These are phyloP conservation scores for Phytopythium mirpurense DNA, from an alignment of 352 stramenopile genomes.

Conservation along the genomic window DNA sequence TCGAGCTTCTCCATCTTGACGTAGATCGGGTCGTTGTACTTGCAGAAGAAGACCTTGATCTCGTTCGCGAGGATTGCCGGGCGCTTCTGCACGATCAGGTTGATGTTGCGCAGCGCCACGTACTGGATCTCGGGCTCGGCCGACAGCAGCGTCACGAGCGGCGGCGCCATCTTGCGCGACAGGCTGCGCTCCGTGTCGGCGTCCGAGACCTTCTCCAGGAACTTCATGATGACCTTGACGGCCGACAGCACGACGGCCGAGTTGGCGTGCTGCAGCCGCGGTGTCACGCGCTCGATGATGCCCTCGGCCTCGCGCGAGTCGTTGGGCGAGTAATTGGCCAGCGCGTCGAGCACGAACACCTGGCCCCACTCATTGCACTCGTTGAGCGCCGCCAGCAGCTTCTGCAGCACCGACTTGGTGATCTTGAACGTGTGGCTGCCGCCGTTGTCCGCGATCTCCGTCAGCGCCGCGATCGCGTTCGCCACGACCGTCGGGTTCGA, in stretches of 20 bases:
- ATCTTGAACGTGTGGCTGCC: constrained; percentile 93
- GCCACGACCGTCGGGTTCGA: constrained; percentile 98
- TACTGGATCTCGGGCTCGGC: constrained; percentile 99
- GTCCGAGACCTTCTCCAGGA: constrained; percentile 95
- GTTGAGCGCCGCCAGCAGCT: constrained; percentile 97
- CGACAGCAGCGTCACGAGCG: constrained; percentile 98
- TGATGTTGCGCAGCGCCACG: constrained; percentile 99
- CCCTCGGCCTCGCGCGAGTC: constrained; percentile 96
- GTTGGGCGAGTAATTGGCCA: constrained; percentile 93
- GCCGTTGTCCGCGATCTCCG: constrained; percentile 95
- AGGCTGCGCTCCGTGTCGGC: constrained; percentile 89
- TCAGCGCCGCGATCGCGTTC: constrained; percentile 98
- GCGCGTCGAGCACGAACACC: constrained; percentile 97
- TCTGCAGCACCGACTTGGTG: constrained; percentile 96
- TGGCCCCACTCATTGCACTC: constrained; percentile 99
- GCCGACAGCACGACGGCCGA: constrained; percentile 97
- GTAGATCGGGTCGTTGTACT: constrained; percentile 99
- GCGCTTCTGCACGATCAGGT: constrained; percentile 98
- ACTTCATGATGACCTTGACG: constrained; percentile 96
- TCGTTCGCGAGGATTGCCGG: constrained; percentile 94
- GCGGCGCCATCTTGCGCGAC: constrained; percentile 95
- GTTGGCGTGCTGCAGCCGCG: constrained; percentile 97
- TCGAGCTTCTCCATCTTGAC: constrained; percentile 99
- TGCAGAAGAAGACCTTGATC: constrained; percentile 98
- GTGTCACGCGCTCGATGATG: constrained; percentile 99